Evolutionary conservation across 148 eudicot species (phyloP), one percentile per base, ranked within the genome.

Genomic region (Cornus kousa): DNA sequence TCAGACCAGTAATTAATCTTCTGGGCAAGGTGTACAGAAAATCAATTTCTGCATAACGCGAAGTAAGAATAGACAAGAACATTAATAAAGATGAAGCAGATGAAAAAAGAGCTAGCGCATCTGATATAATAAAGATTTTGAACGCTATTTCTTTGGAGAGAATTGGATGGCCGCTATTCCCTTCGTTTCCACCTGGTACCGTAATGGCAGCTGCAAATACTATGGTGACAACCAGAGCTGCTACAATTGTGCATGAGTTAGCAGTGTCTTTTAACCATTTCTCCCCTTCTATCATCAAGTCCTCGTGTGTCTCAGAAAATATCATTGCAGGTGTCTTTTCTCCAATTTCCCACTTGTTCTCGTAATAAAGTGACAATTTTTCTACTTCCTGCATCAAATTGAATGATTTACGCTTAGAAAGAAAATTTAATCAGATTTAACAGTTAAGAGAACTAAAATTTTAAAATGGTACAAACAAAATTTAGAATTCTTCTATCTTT

Each of bases 171-270:
- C 46, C 53, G 20, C 2, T 37, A 0, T 4, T 20, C 16, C 50
- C 22, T 13, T 71, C 39, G 53, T 71, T 71, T 9, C 73, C 73
- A 3, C 73, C 73, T 32, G 73, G 73, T 20, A 71, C 46, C 9
- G 73, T 71, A 39, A 71, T 11, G 43, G 43, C 22, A 5, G 73
- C 73, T 9, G 73, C 73, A 71, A 68, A 28, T 4, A 31, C 39
- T 9, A 28, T 31, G 7, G 71, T 68, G 9, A 20, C 67, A 14
- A 64, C 5, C 0, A 64, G 67, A 5, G 67, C 67, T 13, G 67
- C 67, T 14, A 64, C 67, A 33, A 33, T 33, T 33, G 37, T 33
- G 37, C 37, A 33, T 33, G 37, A 33, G 37, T 3, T 33, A 1
- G 67, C 67, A 20, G 67, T 64, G 20, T 20, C 67, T 64, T 64